These are phyloP conservation scores for Chlorella ohadii DNA, from an alignment of 139 green algal genomes.

Conservation along the genomic window DNA sequence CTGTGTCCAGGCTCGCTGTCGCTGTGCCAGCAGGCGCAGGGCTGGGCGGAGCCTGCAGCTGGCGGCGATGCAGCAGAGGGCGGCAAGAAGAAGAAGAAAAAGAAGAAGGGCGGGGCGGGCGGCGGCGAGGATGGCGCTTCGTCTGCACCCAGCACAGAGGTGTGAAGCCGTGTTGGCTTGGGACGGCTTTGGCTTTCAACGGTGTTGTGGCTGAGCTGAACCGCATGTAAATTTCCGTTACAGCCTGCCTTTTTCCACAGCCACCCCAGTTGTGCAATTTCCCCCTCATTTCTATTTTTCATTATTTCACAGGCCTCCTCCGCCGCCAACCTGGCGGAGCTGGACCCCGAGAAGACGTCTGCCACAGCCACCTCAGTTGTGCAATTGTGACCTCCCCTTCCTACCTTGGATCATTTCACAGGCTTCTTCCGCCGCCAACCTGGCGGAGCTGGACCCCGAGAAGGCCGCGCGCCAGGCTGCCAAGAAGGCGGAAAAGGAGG, in stretches of 20 bases:
- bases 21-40: constrained; percentile 44
- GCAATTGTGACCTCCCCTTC: too few species aligned
- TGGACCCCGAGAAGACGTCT: constrained; percentile 82
- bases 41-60: constrained; percentile 53
- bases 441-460: constrained; percentile 68
- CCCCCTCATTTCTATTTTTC: too few species aligned
- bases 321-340: constrained; percentile 30
- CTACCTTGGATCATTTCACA: background rate
- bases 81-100: constrained; percentile 67
- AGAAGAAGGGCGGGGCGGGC: constrained; percentile 31
- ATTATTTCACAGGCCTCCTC: background rate
- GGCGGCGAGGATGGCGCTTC: background rate
- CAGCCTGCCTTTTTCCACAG: too few species aligned
- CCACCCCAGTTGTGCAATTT: too few species aligned
- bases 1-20: constrained; percentile 43
- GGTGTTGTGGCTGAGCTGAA: constrained; percentile 63
- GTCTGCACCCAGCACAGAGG: background rate
- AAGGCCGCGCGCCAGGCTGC: constrained; percentile 85
- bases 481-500: constrained; percentile 84
- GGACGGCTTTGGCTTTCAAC: too few species aligned
- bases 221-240: constrained; percentile 80
- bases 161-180: background rate
- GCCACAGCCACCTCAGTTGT: too few species aligned
- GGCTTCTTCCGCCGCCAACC: constrained; percentile 4
- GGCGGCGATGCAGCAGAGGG: constrained; percentile 18